Evolutionary conservation across 495 filamentous ascomycete genomes (phyloP), one percentile per base, ranked within the genome.

Genomic region (Chaetomidium leptoderma): DNA sequence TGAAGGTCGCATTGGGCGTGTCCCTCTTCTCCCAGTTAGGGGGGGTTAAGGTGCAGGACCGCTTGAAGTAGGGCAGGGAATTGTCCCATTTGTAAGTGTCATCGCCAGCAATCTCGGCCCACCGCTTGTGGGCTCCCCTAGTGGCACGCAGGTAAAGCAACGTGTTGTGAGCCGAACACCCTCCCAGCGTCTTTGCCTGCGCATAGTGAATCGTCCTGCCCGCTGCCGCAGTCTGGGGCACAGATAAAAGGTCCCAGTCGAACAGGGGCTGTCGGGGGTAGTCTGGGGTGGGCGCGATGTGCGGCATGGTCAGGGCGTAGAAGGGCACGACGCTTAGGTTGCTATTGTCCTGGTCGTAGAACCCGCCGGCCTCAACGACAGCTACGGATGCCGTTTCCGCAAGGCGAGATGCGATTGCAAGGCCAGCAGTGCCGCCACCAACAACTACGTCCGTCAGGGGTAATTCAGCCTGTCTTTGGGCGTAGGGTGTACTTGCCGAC

Each of bases 351-450:
- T 72, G 39, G 61, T 86, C 76, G 53, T 85, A 85, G n/a, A n/a
- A n/a, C 53, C 73, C 74, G 10, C 83, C 83, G 4, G 83, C 82
- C 67, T 86, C 83, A 14, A 86, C 66, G 6, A 86, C 66, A 16
- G 64, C 71, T 14, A 74, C 72, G 2, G 60, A 64, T 6, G 55
- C 43, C n/a, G 66, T 52, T 0, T 74, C 74, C 3, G 77, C 74
- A 4, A 85, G 66, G 11, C 83, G 70, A 1, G 70, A 71, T 5
- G 81, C 82, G 2, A 85, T 58, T 2, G 72, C 64, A 7, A 75
- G 66, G 1, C 82, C 83, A 0, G 76, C 76, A 0, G 72, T 84
- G 3, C 83, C 83, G 30, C 81, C 82, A 9, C 83, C 83, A 1
- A 84, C 74, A 6, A 85, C 70, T 63, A n/a, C n/a, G n/a, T n/a